These are phyloP conservation scores for Crataegus laevigata DNA, from an alignment of 306 rosid genomes.

Conservation along the genomic window DNA sequence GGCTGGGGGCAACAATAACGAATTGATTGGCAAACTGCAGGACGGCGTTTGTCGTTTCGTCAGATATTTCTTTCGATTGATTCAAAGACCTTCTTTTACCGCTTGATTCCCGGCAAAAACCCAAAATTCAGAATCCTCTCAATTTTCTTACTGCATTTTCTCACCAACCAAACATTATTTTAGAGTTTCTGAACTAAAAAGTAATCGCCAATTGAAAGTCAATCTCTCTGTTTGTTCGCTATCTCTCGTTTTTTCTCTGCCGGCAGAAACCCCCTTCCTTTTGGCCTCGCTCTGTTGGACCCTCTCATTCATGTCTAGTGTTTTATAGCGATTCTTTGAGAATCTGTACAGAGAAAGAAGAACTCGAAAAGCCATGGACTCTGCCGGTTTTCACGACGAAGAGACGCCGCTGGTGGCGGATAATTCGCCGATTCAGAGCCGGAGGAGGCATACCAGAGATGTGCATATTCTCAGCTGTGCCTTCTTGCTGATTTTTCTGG, in stretches of 20 bases:
- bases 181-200: background rate
- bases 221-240: constrained; percentile 25
- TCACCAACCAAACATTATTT: background rate
- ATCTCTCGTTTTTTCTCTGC: constrained; percentile 21
- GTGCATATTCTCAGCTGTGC: constrained; percentile 63
- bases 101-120: background rate
- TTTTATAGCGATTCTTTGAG: constrained; percentile 7
- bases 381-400: constrained; percentile 33
- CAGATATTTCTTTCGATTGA: background rate
- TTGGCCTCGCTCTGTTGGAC: constrained; percentile 9
- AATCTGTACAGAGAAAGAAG: background rate
- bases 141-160: background rate
- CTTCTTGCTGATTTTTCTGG: constrained; percentile 65
- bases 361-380: constrained; percentile 32
- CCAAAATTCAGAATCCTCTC: background rate
- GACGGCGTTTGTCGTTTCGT: background rate
- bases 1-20: background rate
- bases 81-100: background rate
- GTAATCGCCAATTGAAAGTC: background rate
- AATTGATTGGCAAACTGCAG: background rate
- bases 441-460: constrained; percentile 39
- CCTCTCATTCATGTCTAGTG: constrained; percentile 4
- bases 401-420: constrained; percentile 44
- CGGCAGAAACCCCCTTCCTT: constrained; percentile 28
- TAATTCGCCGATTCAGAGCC: constrained; percentile 7